phyloP scores from a whole-genome alignment of 805 yeast genomes.

The Myxozyma geophila region DNA sequence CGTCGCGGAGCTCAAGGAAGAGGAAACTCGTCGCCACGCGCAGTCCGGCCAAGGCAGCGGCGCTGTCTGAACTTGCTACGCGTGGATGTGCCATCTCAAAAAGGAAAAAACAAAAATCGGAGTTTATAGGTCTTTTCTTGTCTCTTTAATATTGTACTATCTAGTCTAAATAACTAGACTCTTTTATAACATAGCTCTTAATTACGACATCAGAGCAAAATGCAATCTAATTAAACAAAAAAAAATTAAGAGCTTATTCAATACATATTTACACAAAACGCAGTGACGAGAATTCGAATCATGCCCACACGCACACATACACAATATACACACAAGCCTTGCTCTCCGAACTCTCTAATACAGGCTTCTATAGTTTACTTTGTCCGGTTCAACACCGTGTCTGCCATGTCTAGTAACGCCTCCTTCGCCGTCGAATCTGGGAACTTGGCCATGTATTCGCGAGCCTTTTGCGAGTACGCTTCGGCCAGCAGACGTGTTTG shows the following conservation, averaged over 20 bases:
- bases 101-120: neutral
- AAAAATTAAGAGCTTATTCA: neutral
- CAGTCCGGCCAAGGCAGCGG: constrained; percentile 7
- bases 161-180: neutral
- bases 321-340: neutral
- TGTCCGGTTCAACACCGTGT: constrained; percentile 77
- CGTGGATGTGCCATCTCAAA: neutral
- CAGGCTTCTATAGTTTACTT: constrained; percentile 51
- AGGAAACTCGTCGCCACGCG: constrained; percentile 10
- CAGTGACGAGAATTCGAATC: neutral
- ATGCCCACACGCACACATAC: neutral
- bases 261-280: neutral
- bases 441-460: constrained; percentile 63
- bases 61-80: neutral
- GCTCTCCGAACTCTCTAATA: neutral
- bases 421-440: constrained; percentile 90
- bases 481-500: constrained; percentile 78
- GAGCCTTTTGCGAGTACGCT: constrained; percentile 75
- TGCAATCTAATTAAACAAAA: neutral
- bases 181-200: no score
- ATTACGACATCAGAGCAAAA: neutral
- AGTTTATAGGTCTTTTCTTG: neutral
- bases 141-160: no score
- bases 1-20: constrained; percentile 12
- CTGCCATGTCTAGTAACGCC: constrained; percentile 83